Conservation (phyloP, 2,329 filamentous ascomycete species). For the Apiospora arundinis region DNA sequence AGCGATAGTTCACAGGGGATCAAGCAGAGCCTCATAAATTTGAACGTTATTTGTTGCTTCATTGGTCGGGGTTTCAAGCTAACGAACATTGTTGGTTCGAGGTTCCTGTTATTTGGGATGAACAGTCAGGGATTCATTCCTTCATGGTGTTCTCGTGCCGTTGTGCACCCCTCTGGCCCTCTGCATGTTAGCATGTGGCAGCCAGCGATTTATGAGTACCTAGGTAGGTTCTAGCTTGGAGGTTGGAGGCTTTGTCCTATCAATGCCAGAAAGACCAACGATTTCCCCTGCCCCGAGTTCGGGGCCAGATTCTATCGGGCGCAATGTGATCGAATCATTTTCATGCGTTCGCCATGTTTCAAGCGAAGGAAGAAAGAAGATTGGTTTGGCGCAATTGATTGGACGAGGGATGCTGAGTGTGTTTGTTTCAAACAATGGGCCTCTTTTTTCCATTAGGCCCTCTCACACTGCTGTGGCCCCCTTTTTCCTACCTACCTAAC, state of each 20-base stretch:
- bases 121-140: not conserved
- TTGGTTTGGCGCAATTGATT: not conserved
- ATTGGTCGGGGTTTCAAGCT: not conserved
- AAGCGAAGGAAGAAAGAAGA: not conserved
- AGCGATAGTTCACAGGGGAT: not conserved
- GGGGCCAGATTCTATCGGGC: not conserved
- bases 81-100: not conserved
- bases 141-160: not conserved
- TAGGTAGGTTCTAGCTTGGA: not conserved
- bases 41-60: not conserved
- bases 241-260: not conserved
- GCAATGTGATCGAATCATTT: not conserved
- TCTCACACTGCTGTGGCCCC: not conserved
- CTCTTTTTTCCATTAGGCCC: not conserved
- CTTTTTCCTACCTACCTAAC: not conserved
- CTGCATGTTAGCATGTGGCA: not conserved
- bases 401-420: not conserved
- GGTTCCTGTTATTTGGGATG: not conserved
- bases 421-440: not conserved
- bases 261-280: not conserved
- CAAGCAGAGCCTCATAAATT: not conserved
- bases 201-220: not conserved
- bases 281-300: not conserved
- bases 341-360: not conserved
- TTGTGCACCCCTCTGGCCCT: not conserved